A percentile compares a stretch with the other conserved stretches of the same genome.
Evolutionary conservation across 306 rosid species (phyloP).

Genomic region (Fragaria vesca): DNA sequence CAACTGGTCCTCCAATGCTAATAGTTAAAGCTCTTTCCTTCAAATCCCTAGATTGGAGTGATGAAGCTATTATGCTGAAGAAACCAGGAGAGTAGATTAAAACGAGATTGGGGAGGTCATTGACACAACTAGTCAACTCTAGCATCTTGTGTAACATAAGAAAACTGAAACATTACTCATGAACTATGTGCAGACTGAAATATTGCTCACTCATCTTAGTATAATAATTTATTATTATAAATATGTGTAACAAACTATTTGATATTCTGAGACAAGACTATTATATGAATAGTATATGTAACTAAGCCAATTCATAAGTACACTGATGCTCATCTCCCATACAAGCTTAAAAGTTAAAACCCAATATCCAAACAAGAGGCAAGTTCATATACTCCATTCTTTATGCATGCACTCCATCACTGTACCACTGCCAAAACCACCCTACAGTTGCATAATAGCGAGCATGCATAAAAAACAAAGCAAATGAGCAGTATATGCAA

Average conservation of each 20-base stretch:
- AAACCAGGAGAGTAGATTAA: conserved; percentile 77
- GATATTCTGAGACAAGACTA: too few species aligned
- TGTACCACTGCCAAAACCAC: not conserved
- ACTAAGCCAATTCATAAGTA: not conserved
- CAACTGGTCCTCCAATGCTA: conserved; percentile 97
- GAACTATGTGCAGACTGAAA: not conserved
- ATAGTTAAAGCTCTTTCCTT: conserved; percentile 85
- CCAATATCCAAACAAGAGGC: not conserved
- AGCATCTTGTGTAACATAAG: too few species aligned
- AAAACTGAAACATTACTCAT: too few species aligned
- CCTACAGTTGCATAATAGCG: conserved; percentile 32
- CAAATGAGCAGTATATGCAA: not conserved
- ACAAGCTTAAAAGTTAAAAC: not conserved
- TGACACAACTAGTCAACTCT: too few species aligned
- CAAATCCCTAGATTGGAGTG: conserved; percentile 59
- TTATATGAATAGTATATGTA: not conserved
- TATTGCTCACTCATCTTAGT: not conserved
- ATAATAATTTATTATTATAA: not conserved
- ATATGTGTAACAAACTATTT: not conserved
- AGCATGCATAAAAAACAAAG: conserved; percentile 50
- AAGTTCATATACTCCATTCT: conserved; percentile 32
- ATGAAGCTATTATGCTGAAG: conserved; percentile 87
- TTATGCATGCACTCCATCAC: conserved; percentile 56
- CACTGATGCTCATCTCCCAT: not conserved
- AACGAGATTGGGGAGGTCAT: too few species aligned